Conservation (phyloP, 2,329 filamentous ascomycete genomes). For the Tolypocladium album region DNA sequence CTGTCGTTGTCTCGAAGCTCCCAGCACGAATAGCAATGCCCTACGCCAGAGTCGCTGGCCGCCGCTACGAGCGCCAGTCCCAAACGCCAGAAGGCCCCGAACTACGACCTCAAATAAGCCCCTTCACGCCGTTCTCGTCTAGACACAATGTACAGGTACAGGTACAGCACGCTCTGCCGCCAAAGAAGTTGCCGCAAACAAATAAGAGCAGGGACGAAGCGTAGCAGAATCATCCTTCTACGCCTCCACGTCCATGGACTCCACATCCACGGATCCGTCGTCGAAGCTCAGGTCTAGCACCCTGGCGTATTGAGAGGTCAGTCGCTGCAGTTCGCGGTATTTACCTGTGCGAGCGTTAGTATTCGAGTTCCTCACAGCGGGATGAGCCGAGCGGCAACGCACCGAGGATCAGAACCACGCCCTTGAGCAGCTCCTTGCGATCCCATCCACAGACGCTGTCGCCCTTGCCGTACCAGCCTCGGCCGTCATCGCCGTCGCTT, state of each 20-base stretch:
- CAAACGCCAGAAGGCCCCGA: not conserved
- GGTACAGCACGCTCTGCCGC: not conserved
- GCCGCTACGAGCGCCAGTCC: not conserved
- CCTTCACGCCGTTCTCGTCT: not conserved
- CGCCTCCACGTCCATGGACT: constrained; percentile 30
- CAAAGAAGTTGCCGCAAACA: not conserved
- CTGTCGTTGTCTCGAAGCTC: not conserved
- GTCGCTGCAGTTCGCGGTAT: constrained; percentile 84
- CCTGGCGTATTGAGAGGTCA: constrained; percentile 90
- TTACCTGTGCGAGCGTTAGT: constrained; percentile 51
- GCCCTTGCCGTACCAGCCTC: constrained; percentile 54
- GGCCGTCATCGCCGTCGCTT: constrained; percentile 30
- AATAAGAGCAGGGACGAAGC: not conserved
- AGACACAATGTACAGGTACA: not conserved
- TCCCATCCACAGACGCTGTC: constrained; percentile 86
- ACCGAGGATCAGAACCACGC: constrained; percentile 89
- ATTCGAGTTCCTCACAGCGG: constrained; percentile 11
- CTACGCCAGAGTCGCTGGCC: not conserved
- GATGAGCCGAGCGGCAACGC: constrained; percentile 24
- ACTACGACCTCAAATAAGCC: not conserved
- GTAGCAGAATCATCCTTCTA: not conserved
- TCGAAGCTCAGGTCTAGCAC: constrained; percentile 55
- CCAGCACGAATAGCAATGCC: not conserved
- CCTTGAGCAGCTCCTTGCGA: constrained; percentile 74
- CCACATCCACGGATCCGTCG: constrained; percentile 31